Conservation (phyloP, 768 basidiomycete genomes). For the Amanita fuliginea region DNA sequence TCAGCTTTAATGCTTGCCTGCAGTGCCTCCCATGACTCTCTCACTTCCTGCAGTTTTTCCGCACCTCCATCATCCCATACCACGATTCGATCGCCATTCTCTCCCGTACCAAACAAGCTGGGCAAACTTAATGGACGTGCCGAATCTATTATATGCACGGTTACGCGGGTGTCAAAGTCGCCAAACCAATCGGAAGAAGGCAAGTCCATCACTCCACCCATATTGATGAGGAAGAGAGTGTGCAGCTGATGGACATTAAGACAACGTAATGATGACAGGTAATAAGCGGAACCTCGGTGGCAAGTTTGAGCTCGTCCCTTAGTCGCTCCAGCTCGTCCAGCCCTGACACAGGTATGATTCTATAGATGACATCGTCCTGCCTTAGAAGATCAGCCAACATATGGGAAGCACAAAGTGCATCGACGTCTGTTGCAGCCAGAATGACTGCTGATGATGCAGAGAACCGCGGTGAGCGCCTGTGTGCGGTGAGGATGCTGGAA, state of each 20-base stretch:
- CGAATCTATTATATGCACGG: conserved; percentile 91
- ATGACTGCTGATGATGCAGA: conserved; percentile 79
- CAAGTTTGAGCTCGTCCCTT: conserved; percentile 52
- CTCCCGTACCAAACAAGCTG: conserved; percentile 69
- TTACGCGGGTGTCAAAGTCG: conserved; percentile 47
- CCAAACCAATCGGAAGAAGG: conserved; percentile 69
- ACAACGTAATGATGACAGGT: neutral
- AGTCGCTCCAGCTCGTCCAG: conserved; percentile 63
- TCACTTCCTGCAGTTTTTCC: conserved; percentile 56
- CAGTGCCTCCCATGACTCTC: conserved; percentile 75
- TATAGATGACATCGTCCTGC: conserved; percentile 89
- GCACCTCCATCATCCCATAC: conserved; percentile 92
- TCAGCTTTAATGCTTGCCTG: conserved; percentile 41
- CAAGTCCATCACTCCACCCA: conserved; percentile 84
- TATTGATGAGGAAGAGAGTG: conserved; percentile 84
- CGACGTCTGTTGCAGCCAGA: conserved; percentile 83
- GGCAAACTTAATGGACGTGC: conserved; percentile 81
- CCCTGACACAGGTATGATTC: conserved; percentile 83
- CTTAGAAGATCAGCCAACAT: conserved; percentile 86
- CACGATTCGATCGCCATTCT: conserved; percentile 61
- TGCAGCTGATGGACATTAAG: conserved; percentile 43
- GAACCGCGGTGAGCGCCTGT: conserved; percentile 62
- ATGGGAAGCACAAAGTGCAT: conserved; percentile 82
- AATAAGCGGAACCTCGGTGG: conserved; percentile 46
- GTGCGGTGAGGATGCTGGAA: conserved; percentile 54